Percentiles rank a stretch among this genome's conserved stretches.
Evolutionary conservation across 2,329 filamentous ascomycete species (phyloP).

Genomic region (Ilyonectria mors-panacis): DNA sequence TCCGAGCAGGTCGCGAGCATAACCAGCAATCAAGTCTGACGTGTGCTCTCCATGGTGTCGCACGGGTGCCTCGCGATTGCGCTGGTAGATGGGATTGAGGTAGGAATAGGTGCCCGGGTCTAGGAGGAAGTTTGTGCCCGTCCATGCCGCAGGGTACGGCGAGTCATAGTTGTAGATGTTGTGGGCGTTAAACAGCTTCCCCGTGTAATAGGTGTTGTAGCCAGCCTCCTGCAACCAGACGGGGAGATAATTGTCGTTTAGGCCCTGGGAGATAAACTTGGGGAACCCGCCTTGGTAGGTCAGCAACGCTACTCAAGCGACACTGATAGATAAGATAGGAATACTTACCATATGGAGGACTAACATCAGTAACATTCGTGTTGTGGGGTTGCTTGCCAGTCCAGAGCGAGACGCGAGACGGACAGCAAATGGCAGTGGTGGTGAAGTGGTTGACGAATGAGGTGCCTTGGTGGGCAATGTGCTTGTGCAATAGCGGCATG

Average conservation of each 20-base stretch:
- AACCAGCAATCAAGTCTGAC: constrained; percentile 72
- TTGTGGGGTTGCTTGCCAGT: constrained; percentile 79
- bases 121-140: constrained; percentile 56
- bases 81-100: constrained; percentile 65
- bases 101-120: constrained; percentile 59
- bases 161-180: constrained; percentile 72
- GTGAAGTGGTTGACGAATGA: constrained; percentile 75
- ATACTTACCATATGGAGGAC: constrained; percentile 65
- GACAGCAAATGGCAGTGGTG: constrained; percentile 78
- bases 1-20: constrained; percentile 72
- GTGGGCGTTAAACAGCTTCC: constrained; percentile 80
- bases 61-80: constrained; percentile 55
- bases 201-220: constrained; percentile 80
- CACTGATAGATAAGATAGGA: no score
- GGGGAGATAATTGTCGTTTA: constrained; percentile 78
- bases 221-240: constrained; percentile 79
- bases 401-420: constrained; percentile 75
- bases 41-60: constrained; percentile 53
- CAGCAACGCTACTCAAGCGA: constrained; percentile 13
- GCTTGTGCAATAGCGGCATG: constrained; percentile 70
- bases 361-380: constrained; percentile 75
- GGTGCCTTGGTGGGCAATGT: constrained; percentile 71
- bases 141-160: constrained; percentile 72
- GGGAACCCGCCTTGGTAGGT: constrained; percentile 63
- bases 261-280: constrained; percentile 75